Evolutionary conservation across 169 alveolate genomes (phyloP), one percentile per base, ranked within the genome.

Genomic region (Babesia divergens): DNA sequence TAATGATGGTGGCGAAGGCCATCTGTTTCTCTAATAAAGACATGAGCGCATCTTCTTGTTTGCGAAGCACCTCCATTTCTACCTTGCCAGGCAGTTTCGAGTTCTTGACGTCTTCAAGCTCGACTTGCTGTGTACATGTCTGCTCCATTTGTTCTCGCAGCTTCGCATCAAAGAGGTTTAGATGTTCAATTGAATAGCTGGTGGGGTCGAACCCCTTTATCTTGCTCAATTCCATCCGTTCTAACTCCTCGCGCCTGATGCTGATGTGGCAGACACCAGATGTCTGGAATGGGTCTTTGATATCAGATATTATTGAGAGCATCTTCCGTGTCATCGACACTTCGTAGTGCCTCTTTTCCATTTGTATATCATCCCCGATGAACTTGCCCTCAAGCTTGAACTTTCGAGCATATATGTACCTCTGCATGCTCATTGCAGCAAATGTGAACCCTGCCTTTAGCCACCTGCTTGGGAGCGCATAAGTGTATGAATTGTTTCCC

Each of bases 251-350:
- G 26, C 72, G 40, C 22, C 72, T 26, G 7, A 70, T 60, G 42
- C 82, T 70, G 42, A 70, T 46, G 53, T 70, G 54, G 35, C 52
- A 47, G 13, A 70, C 43, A 1, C 72, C 70, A 5, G 72, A 70
- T 16, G 72, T 58, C 29, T 70, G 82, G 52, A 62, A 72, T 16
- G 84, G 84, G 38, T 72, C 76, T 28, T 72, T 72, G 40, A 72
- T 62, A 35, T 72, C 84, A 9, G 62, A 44, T 1, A 72, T 72
- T 24, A 72, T 49, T 16, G 68, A 34, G 7, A 72, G 68, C 14
- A 72, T 14, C 47, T 64, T 72, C 5, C 62, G 37, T 7, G 84
- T 72, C 22, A 72, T 44, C 35, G 64, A 42, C 9, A 35, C 54
- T 24, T 70, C 82, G 37, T 20, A 70, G 50, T 70, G 56, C 28